Percentiles rank a stretch among this genome's conserved stretches.
Conservation (phyloP, 345 rosid genomes). For the Isatis tinctoria region DNA sequence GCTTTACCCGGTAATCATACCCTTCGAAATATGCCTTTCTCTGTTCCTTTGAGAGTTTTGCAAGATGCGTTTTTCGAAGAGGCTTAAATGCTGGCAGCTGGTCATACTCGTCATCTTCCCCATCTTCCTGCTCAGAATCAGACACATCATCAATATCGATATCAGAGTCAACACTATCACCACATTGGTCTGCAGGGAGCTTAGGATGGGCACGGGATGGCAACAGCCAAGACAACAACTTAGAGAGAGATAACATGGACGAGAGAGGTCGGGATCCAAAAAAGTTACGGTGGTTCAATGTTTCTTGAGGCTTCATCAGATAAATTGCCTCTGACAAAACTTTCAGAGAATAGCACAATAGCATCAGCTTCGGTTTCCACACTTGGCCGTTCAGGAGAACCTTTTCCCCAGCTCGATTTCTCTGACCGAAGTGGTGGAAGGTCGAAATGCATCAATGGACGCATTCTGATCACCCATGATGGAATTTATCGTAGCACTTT, state of each 20-base stretch:
- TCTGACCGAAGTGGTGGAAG: conserved; percentile 62
- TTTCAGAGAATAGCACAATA: conserved; percentile 78
- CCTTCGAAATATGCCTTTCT: conserved; percentile 76
- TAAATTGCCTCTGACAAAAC: conserved; percentile 76
- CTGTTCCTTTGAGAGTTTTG: conserved; percentile 74
- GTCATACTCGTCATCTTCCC: conserved; percentile 61
- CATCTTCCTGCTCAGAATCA: conserved; percentile 45
- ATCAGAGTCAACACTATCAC: conserved; percentile 66
- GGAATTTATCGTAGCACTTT: conserved; percentile 89
- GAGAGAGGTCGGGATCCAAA: conserved; percentile 49
- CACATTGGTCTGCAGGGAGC: conserved; percentile 69
- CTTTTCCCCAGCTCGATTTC: conserved; percentile 77
- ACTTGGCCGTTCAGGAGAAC: conserved; percentile 86
- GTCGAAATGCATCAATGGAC: conserved; percentile 64
- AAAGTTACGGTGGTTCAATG: conserved; percentile 65
- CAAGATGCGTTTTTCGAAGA: conserved; percentile 66
- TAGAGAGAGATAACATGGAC: conserved; percentile 56
- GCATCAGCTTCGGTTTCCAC: conserved; percentile 76
- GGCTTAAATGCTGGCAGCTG: conserved; percentile 95
- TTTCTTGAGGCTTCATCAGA: conserved; percentile 73
- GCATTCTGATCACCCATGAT: conserved; percentile 71
- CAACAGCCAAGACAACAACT: conserved; percentile 83
- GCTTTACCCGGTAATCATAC: conserved; percentile 91
- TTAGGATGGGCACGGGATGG: conserved; percentile 87
- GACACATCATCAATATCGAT: conserved; percentile 67